Evolutionary conservation across 208 protist genomes (phyloP).

Genomic region (Trypanosoma vivax): DNA sequence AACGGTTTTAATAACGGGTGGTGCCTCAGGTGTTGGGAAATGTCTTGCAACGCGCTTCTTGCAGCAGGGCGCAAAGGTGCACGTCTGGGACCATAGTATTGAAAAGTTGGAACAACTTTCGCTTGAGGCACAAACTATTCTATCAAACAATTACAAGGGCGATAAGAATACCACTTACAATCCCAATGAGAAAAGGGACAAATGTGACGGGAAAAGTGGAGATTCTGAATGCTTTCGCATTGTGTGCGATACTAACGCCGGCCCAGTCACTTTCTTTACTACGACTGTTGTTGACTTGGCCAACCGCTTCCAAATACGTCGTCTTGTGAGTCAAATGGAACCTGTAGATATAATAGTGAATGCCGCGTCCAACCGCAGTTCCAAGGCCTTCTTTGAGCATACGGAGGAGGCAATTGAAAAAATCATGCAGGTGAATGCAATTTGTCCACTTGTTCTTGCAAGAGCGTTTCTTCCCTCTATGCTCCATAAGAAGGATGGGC

Average conservation of each 20-base stretch:
- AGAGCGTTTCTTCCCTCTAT: conserved; percentile 28
- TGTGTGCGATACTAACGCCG: not conserved
- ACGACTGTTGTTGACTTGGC: conserved; percentile 30
- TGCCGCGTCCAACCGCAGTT: conserved; percentile 23
- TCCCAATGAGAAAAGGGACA: not conserved
- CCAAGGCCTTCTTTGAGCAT: conserved; percentile 30
- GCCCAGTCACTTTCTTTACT: not conserved
- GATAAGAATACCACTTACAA: too few species aligned
- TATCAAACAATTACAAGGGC: not conserved
- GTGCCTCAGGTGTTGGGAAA: conserved; percentile 34
- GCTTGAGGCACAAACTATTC: conserved; percentile 19
- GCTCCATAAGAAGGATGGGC: conserved; percentile 17
- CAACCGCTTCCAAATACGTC: conserved; percentile 41
- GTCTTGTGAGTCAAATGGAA: conserved; percentile 30
- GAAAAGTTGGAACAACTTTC: conserved; percentile 42
- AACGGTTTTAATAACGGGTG: conserved; percentile 58
- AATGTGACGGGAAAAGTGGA: not conserved
- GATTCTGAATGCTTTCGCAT: not conserved
- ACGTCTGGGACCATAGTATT: conserved; percentile 57
- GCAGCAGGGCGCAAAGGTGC: conserved; percentile 31
- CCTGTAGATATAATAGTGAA: conserved; percentile 42
- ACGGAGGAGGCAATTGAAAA: conserved; percentile 41
- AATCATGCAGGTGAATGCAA: conserved; percentile 30
- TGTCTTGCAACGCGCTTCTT: conserved; percentile 39
- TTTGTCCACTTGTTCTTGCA: conserved; percentile 28